A percentile compares a stretch with the other conserved stretches of the same genome.
These are phyloP conservation scores for Mucuna pruriens DNA, from an alignment of 306 rosid genomes.

Conservation along the genomic window DNA sequence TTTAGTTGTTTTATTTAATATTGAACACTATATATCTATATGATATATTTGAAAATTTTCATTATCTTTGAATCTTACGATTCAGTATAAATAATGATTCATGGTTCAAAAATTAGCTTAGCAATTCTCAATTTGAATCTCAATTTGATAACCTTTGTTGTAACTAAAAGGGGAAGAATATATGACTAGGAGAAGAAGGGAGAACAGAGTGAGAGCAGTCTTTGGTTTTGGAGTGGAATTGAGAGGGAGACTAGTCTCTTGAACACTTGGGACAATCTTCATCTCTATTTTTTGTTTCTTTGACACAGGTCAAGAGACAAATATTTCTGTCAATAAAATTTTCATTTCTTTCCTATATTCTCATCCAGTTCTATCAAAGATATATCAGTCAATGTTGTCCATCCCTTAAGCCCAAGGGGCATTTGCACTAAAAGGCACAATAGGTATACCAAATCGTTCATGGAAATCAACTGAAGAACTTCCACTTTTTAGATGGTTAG, in stretches of 20 bases:
- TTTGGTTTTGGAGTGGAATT: not conserved
- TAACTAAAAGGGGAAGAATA: not conserved
- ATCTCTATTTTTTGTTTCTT: not conserved
- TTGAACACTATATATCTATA: too few species aligned
- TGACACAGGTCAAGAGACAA: not conserved
- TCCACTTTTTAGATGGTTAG: not conserved
- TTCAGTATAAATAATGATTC: too few species aligned
- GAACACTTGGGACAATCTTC: not conserved
- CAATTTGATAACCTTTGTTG: too few species aligned
- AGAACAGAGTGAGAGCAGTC: not conserved
- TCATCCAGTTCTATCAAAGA: not conserved
- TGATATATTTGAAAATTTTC: too few species aligned
- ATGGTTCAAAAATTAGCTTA: too few species aligned
- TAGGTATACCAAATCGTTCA: not conserved
- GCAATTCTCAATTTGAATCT: too few species aligned
- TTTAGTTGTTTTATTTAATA: too few species aligned
- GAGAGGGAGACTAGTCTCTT: not conserved
- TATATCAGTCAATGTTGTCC: not conserved
- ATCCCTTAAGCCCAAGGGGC: slow-evolving; percentile 7
- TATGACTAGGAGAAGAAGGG: not conserved
- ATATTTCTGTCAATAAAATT: not conserved
- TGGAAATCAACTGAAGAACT: not conserved
- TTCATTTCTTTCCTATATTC: not conserved
- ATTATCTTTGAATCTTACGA: too few species aligned
- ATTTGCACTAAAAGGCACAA: not conserved